Evolutionary conservation across 1,284 basidiomycete genomes (phyloP), one percentile per base, ranked within the genome.

Genomic region (Omphalotus olearius): DNA sequence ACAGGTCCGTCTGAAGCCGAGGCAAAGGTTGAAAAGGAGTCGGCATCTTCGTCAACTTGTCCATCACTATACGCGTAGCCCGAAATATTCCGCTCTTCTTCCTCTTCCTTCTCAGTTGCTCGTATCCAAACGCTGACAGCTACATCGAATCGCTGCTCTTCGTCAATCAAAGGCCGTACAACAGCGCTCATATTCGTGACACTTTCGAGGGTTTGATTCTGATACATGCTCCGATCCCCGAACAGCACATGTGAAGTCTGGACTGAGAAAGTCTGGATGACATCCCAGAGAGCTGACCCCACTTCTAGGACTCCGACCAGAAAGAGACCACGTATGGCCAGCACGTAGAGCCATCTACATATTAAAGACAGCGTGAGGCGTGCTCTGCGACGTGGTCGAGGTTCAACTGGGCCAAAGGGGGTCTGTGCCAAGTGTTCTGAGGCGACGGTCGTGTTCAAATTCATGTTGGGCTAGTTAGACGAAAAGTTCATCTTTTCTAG

Each of bases 111-210:
- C 4, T 39, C 17, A 10, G 49, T 30, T 2, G 53, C 51, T 25
- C 55, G 51, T 16, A 66, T 46, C 67, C 69, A 69, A 2, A 70
- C 62, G 9, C 62, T 66, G 6, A 66, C 66, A 16, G 61, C 62
- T 30, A 70, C 59, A 49, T 70, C 66, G 44, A 69, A 69, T 3
- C 48, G 50, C 42, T 65, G 60, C 14, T 64, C 43, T 16, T 55
- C 44, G 16, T 59, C 59, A 23, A 71, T 59, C 42, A 71, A 58
- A 1, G 68, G 67, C n/a, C 57, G 63, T 3, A 69, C 66, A 4
- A 69, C 65, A 6, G 53, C 51, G 13, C 54, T 54, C 41, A 55
- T 59, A 39, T 62, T 45, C 9, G 33, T 42, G 11, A 64, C 56
- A 37, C 60, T 54, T 4, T 48, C 51, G 6, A 63, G 56, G 30